Conservation (phyloP, 2,329 filamentous ascomycete species). For the Myriosclerotinia curreyana region DNA sequence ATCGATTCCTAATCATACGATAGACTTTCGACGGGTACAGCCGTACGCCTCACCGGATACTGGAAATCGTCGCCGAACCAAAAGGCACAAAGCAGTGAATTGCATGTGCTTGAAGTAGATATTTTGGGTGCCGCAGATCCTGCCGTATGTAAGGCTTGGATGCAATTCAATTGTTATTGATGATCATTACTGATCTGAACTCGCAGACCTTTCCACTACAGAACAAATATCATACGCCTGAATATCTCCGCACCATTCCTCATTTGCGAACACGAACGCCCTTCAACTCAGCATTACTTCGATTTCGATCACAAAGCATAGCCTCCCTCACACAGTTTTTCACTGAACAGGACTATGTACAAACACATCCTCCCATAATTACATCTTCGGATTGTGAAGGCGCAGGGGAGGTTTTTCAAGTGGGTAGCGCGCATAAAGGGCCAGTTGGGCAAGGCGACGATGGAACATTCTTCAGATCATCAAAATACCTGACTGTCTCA, state of each 20-base stretch:
- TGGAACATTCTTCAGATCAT: constrained; percentile 71
- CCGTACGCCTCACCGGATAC: constrained; percentile 71
- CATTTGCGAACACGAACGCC: constrained; percentile 82
- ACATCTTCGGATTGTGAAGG: constrained; percentile 98
- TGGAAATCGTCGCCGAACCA: constrained; percentile 70
- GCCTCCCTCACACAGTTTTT: constrained; percentile 75
- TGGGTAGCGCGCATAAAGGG: constrained; percentile 43
- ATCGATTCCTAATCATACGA: constrained; percentile 21
- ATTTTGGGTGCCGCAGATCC: constrained; percentile 76
- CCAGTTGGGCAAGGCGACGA: constrained; percentile 38
- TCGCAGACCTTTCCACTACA: constrained; percentile 83
- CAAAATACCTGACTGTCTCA: constrained; percentile 96
- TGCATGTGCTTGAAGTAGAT: constrained; percentile 67
- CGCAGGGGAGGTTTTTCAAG: constrained; percentile 85
- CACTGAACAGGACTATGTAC: constrained; percentile 64
- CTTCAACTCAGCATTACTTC: constrained; percentile 74
- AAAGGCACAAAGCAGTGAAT: constrained; percentile 71
- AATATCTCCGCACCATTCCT: constrained; percentile 83
- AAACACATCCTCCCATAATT: constrained; percentile 89
- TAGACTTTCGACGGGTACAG: constrained; percentile 78
- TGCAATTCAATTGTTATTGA: background rate
- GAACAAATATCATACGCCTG: constrained; percentile 89
- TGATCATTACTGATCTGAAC: constrained; percentile 26
- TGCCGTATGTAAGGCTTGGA: constrained; percentile 55
- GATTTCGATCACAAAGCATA: constrained; percentile 78